Evolutionary conservation across 169 alveolate genomes (phyloP).

Genomic region (Cryptosporidium meleagridis): DNA sequence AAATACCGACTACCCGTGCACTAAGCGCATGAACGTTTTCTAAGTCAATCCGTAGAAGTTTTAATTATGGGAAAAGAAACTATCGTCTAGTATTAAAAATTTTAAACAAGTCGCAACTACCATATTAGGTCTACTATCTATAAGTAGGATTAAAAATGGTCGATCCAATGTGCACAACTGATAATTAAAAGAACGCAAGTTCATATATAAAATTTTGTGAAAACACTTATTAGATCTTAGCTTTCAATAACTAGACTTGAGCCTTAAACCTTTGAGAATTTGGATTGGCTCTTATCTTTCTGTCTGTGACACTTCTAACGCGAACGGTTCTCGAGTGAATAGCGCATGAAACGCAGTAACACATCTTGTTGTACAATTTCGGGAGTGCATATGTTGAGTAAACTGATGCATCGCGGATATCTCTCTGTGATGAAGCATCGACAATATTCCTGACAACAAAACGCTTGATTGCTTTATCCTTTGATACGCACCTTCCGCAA

Average conservation of each 20-base stretch:
- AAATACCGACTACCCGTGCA: background rate
- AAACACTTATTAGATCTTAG: background rate
- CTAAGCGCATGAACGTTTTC: background rate
- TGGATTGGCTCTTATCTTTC: constrained; percentile 86
- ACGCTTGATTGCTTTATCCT: constrained; percentile 99
- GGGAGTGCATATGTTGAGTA: constrained; percentile 82
- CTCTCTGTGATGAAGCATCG: constrained; percentile 98
- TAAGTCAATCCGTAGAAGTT: background rate
- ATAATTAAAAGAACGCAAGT: constrained; percentile 1
- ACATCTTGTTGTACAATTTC: constrained; percentile 97
- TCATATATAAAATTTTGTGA: constrained; percentile 11
- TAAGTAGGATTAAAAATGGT: background rate
- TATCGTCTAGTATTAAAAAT: background rate
- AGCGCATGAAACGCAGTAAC: constrained; percentile 99
- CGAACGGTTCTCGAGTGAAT: constrained; percentile 99
- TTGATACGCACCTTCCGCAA: constrained; percentile 98
- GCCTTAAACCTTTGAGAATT: constrained; percentile 71
- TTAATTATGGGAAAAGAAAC: background rate
- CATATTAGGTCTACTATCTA: background rate
- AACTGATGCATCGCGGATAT: constrained; percentile 96
- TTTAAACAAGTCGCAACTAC: constrained; percentile 11
- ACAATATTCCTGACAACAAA: constrained; percentile 98
- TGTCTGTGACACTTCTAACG: constrained; percentile 90
- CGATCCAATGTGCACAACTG: background rate
- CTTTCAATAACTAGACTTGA: constrained; percentile 32